Evolutionary conservation across 345 rosid genomes (phyloP), one percentile per base, ranked within the genome.

Genomic region (Ailanthus altissimus): DNA sequence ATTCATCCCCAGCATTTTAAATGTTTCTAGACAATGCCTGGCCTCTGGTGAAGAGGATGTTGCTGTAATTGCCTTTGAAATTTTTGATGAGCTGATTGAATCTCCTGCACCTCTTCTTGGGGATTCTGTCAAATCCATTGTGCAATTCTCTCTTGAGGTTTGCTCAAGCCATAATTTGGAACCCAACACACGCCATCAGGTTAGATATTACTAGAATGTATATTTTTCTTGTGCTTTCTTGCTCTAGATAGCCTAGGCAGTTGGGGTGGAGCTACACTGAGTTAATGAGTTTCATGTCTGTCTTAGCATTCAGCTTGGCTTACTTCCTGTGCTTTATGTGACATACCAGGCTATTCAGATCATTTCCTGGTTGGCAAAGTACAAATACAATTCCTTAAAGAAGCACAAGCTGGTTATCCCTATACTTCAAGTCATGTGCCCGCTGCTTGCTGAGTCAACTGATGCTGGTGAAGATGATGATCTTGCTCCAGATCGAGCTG

Each of bases 51-150:
- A 92, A 38, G 98, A 97, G 91, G 98, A 94, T 86, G 94, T 97
- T 82, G 98, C 99, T 59, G 82, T 94, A 54, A 89, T 97, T 87
- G 98, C 99, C 66, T 97, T 97, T 79, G 99, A 97, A 85, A 97
- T 97, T 77, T 97, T 97, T 86, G 99, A 97, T 70, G 99, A 97
- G 84, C 85, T 97, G 76, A 97, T 97, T 77, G 99, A 97, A 82
- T 97, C 99, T 81, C 98, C 98, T 14, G 97, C 99, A 53, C 97
- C 99, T 61, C 93, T 97, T 80, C 98, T 97, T 79, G 99, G 99
- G 64, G 99, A 97, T 72, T 90, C 97, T 62, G 93, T 97, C 67
- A 94, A 87, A 86, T 91, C 98, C 78, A 92, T 97, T 36, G 97
- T 97, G 72, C 96, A 94, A 75, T 94, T 97, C 79, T 89, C 99